A percentile compares a stretch with the other conserved stretches of the same genome.
phyloP scores from a whole-genome alignment of 371 early-diverging fungal species.

The Polyrhizophydium stewartii region DNA sequence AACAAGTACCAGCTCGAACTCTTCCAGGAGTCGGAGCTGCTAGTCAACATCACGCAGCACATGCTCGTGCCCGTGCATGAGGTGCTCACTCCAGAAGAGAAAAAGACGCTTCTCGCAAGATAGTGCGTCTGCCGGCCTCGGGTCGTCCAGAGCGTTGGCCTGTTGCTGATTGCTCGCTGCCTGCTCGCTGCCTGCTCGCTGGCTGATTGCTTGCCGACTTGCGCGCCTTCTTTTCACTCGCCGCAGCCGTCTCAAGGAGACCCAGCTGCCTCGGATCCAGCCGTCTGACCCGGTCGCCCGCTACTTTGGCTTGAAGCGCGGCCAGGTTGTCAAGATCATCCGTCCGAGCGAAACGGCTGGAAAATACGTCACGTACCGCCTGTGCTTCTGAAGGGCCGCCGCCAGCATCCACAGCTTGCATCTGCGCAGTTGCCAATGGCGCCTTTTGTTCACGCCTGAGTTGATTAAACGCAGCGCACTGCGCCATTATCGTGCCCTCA shows the following conservation, averaged over 20 bases:
- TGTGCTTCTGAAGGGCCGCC: not conserved
- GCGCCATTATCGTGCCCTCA: too few species aligned
- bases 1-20: slow-evolving; percentile 85
- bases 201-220: not conserved
- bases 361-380: slow-evolving; percentile 60
- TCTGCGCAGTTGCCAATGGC: too few species aligned
- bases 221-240: too few species aligned
- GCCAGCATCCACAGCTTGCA: too few species aligned
- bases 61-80: slow-evolving; percentile 94
- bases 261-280: slow-evolving; percentile 95
- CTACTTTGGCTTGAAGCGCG: slow-evolving; percentile 95
- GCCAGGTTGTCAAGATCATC: slow-evolving; percentile 97
- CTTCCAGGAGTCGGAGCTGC: slow-evolving; percentile 92
- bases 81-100: slow-evolving; percentile 88
- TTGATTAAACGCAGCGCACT: too few species aligned
- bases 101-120: slow-evolving; percentile 82
- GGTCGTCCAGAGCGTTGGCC: too few species aligned
- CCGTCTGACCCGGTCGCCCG: slow-evolving; percentile 92
- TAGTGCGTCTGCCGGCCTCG: slow-evolving; percentile 60
- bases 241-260: slow-evolving; percentile 84
- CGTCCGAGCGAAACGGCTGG: slow-evolving; percentile 97
- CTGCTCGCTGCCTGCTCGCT: not conserved
- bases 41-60: slow-evolving; percentile 99
- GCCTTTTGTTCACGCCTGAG: too few species aligned
- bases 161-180: not conserved